Evolutionary conservation across 345 rosid species (phyloP), one percentile per base, ranked within the genome.

Genomic region (Populus deltoides): DNA sequence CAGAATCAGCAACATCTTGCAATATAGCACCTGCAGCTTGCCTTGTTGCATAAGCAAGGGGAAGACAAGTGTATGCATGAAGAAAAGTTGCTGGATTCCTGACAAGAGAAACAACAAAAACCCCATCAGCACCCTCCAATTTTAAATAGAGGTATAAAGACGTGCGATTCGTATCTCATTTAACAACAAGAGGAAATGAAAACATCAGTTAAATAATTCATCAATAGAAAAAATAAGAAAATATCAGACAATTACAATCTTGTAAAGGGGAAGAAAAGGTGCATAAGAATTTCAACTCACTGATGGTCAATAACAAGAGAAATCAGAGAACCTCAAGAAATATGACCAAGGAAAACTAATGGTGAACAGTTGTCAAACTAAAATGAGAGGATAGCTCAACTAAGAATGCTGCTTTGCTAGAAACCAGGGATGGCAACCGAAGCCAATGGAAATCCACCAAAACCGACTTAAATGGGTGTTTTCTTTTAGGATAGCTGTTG

Each of bases 61-160:
- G 98, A 86, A 94, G 98, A 83, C 98, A 94, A 63, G 98, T 89
- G 83, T 94, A 94, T 72, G 98, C 98, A 86, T 93, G 98, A 80
- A 94, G 92, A 89, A 94, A 94, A 38, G 97, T 88, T 66, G 97
- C 97, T 24, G 97, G 95, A 73, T 93, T 94, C 97, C 98, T 94
- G 85, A 57, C 36, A 76, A 75, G 65, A 76, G 61, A 75, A 77
- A 47, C 11, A 63, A 31, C 62, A 25, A 35, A 33, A 75, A 61
- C 17, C 59, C 53, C 39, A 43, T 77, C 69, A 81, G 33, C 43
- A 59, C 27, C 59, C 70, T 68, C 75, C 69, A 27, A 57, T 57
- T 78, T 27, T 25, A n/a, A 53, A 36, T 20, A 49, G 43, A 20
- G n/a, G 43, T 35, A 24, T 38, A 61, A 67, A n/a, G 38, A 35